Evolutionary conservation across 345 rosid species (phyloP).

Genomic region (Arabidopsis suecica): DNA sequence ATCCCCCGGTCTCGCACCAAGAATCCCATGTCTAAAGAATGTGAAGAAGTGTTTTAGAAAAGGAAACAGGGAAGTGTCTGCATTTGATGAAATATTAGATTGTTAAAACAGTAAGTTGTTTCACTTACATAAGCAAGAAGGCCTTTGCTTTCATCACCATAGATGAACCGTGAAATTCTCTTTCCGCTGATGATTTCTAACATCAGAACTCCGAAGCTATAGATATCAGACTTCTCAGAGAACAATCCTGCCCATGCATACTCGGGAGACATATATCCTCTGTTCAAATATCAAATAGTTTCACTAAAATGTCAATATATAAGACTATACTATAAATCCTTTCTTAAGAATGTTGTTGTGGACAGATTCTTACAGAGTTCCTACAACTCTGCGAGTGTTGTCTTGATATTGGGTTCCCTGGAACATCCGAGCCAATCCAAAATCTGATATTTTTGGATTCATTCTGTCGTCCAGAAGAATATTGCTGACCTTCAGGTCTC

Average conservation of each 20-base stretch:
- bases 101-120: neutral
- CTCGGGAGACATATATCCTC: constrained; percentile 59
- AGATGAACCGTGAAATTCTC: constrained; percentile 38
- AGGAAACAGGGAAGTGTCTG: neutral
- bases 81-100: neutral
- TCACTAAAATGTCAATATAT: neutral
- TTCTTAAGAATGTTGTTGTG: neutral
- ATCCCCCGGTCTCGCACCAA: constrained; percentile 38
- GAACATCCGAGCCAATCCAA: constrained; percentile 45
- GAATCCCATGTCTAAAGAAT: constrained; percentile 35
- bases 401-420: constrained; percentile 45
- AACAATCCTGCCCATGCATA: constrained; percentile 58
- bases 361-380: constrained; percentile 43
- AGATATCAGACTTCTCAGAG: constrained; percentile 60
- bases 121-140: constrained; percentile 46
- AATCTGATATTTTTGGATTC: constrained; percentile 43
- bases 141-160: constrained; percentile 41
- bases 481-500: constrained; percentile 43
- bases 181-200: constrained; percentile 41
- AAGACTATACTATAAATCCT: neutral
- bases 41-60: neutral
- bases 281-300: constrained; percentile 20
- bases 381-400: constrained; percentile 41
- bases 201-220: constrained; percentile 58
- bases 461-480: constrained; percentile 42